Percentiles rank a stretch among this genome's conserved stretches.
Evolutionary conservation across 2,329 filamentous ascomycete species (phyloP).

Genomic region (Aureobasidium sp.): DNA sequence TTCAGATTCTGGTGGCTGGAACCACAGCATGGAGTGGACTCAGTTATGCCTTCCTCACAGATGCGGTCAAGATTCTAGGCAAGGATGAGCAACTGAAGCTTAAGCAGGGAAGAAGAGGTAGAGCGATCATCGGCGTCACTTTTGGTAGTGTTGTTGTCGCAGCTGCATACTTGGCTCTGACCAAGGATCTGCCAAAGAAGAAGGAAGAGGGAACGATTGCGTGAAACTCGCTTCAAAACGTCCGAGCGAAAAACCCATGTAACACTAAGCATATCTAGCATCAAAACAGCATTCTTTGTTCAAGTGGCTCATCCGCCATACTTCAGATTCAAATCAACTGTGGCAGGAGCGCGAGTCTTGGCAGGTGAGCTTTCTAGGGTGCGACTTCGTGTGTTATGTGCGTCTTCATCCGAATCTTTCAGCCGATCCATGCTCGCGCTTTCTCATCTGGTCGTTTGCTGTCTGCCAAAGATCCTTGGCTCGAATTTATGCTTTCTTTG

Average conservation of each 20-base stretch:
- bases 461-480: not conserved
- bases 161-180: slow-evolving; percentile 28
- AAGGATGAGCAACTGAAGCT: slow-evolving; percentile 40
- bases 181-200: slow-evolving; percentile 9
- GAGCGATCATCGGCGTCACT: slow-evolving; percentile 41
- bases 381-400: not conserved
- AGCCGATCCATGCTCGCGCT: not conserved
- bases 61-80: slow-evolving; percentile 79
- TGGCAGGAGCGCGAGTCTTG: not conserved
- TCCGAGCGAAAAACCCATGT: not conserved
- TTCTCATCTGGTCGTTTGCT: not conserved
- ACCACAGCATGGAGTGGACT: slow-evolving; percentile 92
- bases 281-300: not conserved
- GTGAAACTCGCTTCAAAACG: not conserved
- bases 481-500: not conserved
- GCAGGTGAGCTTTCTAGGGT: not conserved
- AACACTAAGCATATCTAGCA: not conserved
- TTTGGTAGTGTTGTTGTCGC: slow-evolving; percentile 39
- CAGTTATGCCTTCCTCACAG: slow-evolving; percentile 85
- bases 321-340: not conserved
- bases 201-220: not conserved
- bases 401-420: not conserved
- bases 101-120: slow-evolving; percentile 41
- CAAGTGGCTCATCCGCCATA: not conserved
- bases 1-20: slow-evolving; percentile 72